Evolutionary conservation across 106 monocot species (phyloP), one percentile per base, ranked within the genome.

Genomic region (Iris macrosiphon): DNA sequence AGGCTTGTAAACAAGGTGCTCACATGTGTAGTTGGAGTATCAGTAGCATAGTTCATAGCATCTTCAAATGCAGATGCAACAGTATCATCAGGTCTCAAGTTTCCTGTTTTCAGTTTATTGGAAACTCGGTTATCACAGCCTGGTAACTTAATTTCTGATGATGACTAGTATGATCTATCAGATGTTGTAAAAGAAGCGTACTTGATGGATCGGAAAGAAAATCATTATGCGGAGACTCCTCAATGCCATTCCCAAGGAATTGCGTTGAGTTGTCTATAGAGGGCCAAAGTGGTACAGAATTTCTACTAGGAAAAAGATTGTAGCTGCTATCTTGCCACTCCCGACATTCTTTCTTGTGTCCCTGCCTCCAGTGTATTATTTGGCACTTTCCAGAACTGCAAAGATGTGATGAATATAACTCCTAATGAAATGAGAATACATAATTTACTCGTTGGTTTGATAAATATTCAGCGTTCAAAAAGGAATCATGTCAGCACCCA

Each of bases 321-420:
- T n/a, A n/a, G n/a, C 24, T 57, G 9, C 19, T 60, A 58, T 38
- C 57, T 40, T 71, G 45, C 73, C 63, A 76, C 24, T 82, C 59
- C 45, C 70, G 90, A 24, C 96, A 96, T 66, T 83, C 81, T 68
- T 83, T 53, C 57, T 80, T 96, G 55, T 96, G 96, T 34, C 76
- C 90, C 49, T 72, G 86, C 65, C 96, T 86, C 96, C 96, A 96
- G 67, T 96, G 96, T 54, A 96, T 68, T 82, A 96, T 96, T 80
- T 96, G 96, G 51, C 96, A 96, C 62, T 86, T 96, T 29, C 57
- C 57, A 15, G 57, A 58, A 27, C 57, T 58, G 57, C 38, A 25
- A 7, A 25, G 37, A 50, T 29, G 15, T 50, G 29, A 50, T 29
- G n/a, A n/a, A n/a, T n/a, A n/a, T n/a, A n/a, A n/a, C n/a, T n/a